Conservation (phyloP, 2,329 filamentous ascomycete species). For the Lachnellula occidentalis region DNA sequence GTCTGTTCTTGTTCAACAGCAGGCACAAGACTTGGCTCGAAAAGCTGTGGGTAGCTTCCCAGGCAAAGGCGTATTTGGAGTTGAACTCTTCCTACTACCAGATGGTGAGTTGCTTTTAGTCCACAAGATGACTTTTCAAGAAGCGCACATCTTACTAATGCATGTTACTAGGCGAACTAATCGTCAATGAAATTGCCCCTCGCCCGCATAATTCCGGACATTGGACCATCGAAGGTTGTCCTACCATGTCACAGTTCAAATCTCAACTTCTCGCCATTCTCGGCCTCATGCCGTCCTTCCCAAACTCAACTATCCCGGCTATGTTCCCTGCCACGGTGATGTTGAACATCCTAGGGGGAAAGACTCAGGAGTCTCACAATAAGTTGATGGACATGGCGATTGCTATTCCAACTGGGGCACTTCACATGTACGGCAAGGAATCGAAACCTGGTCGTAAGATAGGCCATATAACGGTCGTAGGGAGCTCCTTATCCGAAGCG, state of each 20-base stretch:
- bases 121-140: too few species aligned
- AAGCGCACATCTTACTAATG: not conserved
- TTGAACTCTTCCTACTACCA: slow-evolving; percentile 86
- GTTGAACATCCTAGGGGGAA: slow-evolving; percentile 74
- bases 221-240: slow-evolving; percentile 88
- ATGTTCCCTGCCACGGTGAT: slow-evolving; percentile 53
- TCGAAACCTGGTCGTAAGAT: slow-evolving; percentile 89
- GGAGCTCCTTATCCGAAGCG: slow-evolving; percentile 60
- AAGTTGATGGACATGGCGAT: slow-evolving; percentile 48
- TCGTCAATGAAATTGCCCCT: slow-evolving; percentile 56
- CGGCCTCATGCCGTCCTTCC: slow-evolving; percentile 38
- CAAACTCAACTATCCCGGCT: slow-evolving; percentile 33
- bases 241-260: slow-evolving; percentile 83
- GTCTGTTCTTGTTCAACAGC: slow-evolving; percentile 50
- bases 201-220: slow-evolving; percentile 66
- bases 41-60: slow-evolving; percentile 74
- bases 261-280: slow-evolving; percentile 76
- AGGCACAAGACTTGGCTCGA: slow-evolving; percentile 71
- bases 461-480: slow-evolving; percentile 83
- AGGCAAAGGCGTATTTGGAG: slow-evolving; percentile 90
- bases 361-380: slow-evolving; percentile 58
- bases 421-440: slow-evolving; percentile 90
- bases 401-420: slow-evolving; percentile 50
- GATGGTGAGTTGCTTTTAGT: slow-evolving; percentile 42
- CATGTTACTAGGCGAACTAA: slow-evolving; percentile 36